Conservation (phyloP, 108 stramenopile species). For the Conticribra guillardii region DNA sequence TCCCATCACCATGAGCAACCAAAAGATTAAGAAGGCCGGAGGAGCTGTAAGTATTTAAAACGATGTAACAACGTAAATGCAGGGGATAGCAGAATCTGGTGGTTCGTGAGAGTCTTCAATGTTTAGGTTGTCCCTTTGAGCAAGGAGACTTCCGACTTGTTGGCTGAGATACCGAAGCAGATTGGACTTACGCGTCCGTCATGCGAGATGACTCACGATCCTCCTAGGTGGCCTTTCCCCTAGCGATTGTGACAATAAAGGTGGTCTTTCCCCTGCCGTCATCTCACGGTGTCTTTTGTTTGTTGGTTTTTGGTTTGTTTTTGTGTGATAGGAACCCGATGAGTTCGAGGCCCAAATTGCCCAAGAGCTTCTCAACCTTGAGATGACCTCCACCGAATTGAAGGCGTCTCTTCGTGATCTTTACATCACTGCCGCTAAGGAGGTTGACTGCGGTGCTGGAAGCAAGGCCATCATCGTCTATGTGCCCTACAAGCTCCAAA, state of each 20-base stretch:
- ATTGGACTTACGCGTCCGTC: background rate
- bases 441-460: conserved; percentile 90
- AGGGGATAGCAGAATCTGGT: background rate
- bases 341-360: conserved; percentile 97
- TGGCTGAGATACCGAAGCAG: background rate
- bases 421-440: conserved; percentile 98
- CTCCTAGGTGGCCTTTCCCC: conserved; percentile 51
- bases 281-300: conserved; percentile 23
- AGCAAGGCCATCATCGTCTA: conserved; percentile 96
- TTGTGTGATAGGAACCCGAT: conserved; percentile 95
- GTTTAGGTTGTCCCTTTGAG: no score
- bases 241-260: conserved; percentile 28
- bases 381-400: conserved; percentile 91
- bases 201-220: conserved; percentile 46
- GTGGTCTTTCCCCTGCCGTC: conserved; percentile 47
- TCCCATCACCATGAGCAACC: conserved; percentile 45
- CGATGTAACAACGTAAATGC: background rate
- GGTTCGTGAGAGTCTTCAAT: no score
- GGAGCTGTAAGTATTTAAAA: conserved; percentile 48
- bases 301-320: conserved; percentile 1
- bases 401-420: conserved; percentile 89
- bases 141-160: background rate
- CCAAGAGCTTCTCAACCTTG: conserved; percentile 97
- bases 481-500: conserved; percentile 97
- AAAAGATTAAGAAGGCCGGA: conserved; percentile 52